Conservation (phyloP, 345 rosid species). For the Populus alba region DNA sequence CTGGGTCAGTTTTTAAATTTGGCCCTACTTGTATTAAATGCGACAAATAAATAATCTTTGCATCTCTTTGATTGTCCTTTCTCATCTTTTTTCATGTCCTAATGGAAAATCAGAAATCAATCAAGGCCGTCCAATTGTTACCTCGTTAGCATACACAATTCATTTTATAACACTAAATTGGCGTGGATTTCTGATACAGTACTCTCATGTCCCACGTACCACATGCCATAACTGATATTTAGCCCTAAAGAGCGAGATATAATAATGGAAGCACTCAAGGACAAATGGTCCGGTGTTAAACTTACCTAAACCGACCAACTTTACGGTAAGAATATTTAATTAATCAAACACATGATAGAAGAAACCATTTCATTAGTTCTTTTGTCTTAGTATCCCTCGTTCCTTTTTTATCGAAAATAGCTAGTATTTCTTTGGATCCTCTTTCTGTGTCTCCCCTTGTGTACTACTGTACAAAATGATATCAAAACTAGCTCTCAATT, state of each 20-base stretch:
- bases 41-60: background rate
- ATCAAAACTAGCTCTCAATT: constrained; percentile 7
- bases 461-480: background rate
- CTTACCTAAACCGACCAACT: constrained; percentile 49
- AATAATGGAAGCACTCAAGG: constrained; percentile 10
- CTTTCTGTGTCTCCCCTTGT: constrained; percentile 15
- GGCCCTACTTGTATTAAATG: background rate
- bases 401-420: background rate
- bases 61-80: background rate
- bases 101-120: background rate
- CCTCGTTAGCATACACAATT: background rate
- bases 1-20: background rate
- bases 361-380: constrained; percentile 4
- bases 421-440: constrained; percentile 33
- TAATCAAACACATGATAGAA: background rate
- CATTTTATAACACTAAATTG: background rate
- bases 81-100: background rate
- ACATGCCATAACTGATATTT: background rate
- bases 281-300: constrained; percentile 36
- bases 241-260: background rate
- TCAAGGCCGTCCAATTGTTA: constrained; percentile 7
- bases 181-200: background rate
- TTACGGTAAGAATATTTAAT: background rate
- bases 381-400: constrained; percentile 15
- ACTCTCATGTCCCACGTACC: background rate